These are phyloP conservation scores for Xylaria sp. DNA, from an alignment of 2,329 filamentous ascomycete species.

Conservation along the genomic window DNA sequence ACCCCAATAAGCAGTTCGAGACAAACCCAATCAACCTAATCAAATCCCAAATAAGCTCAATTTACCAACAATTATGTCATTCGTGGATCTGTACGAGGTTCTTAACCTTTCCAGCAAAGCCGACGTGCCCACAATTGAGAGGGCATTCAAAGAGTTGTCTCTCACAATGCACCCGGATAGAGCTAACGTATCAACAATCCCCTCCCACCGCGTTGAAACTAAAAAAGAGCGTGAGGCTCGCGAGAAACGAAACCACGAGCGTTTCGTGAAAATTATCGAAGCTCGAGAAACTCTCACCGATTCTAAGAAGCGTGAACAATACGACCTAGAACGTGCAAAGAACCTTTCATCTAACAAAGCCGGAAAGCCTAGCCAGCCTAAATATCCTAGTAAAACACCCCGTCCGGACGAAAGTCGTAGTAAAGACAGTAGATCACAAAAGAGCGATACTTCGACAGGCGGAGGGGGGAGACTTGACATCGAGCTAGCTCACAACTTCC, in stretches of 20 bases:
- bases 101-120: constrained; percentile 7
- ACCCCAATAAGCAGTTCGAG: too few species aligned
- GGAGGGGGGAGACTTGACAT: too few species aligned
- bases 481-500: too few species aligned
- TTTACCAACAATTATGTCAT: too few species aligned
- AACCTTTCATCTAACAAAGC: too few species aligned
- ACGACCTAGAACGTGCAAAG: neutral
- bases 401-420: too few species aligned
- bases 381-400: too few species aligned
- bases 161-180: constrained; percentile 13
- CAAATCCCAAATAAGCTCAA: too few species aligned
- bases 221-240: neutral
- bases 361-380: too few species aligned
- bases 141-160: constrained; percentile 16
- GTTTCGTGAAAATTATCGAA: neutral
- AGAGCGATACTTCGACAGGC: too few species aligned
- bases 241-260: constrained; percentile 17
- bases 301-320: neutral
- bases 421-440: too few species aligned
- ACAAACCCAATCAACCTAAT: too few species aligned
- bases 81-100: constrained; percentile 15
- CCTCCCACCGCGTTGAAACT: neutral
- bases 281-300: constrained; percentile 16
- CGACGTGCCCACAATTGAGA: constrained; percentile 7
- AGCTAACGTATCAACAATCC: constrained; percentile 1